phyloP scores from a whole-genome alignment of 257 asterid species.

The Solanum pennellii region DNA sequence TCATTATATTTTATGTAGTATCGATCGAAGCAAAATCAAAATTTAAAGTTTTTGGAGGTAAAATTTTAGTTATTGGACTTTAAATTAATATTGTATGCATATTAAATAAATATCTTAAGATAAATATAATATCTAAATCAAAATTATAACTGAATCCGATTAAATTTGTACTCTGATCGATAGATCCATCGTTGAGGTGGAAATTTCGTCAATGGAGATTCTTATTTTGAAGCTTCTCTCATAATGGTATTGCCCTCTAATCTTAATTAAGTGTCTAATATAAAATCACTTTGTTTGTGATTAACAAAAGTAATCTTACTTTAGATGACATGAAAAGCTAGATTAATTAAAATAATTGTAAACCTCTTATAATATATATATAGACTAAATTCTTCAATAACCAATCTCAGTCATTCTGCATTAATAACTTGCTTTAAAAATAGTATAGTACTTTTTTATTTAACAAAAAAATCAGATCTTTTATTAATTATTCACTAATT shows the following conservation, averaged over 20 bases:
- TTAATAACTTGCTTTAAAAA: not conserved
- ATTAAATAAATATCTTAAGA: not conserved
- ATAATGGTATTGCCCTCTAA: not conserved
- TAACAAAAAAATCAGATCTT: not conserved
- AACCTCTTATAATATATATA: not conserved
- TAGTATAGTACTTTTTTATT: not conserved
- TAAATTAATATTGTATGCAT: not conserved
- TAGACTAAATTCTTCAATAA: not conserved
- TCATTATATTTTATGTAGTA: not conserved
- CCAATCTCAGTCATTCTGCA: not conserved
- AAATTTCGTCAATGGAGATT: too few relatives aligned
- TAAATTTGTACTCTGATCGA: not conserved
- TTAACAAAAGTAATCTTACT: not conserved
- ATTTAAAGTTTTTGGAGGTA: not conserved
- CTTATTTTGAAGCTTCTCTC: not conserved
- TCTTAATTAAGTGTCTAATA: not conserved
- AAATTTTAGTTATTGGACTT: not conserved
- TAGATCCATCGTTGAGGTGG: not conserved
- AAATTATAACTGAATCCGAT: not conserved
- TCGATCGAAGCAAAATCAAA: accelerated
- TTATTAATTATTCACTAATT: not conserved
- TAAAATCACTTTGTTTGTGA: not conserved
- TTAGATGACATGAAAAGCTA: not conserved
- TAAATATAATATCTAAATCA: not conserved
- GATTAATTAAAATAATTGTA: not conserved